Base-by-base conservation (phyloP, 306 rosid species). In the Comarum palustre region DNA sequence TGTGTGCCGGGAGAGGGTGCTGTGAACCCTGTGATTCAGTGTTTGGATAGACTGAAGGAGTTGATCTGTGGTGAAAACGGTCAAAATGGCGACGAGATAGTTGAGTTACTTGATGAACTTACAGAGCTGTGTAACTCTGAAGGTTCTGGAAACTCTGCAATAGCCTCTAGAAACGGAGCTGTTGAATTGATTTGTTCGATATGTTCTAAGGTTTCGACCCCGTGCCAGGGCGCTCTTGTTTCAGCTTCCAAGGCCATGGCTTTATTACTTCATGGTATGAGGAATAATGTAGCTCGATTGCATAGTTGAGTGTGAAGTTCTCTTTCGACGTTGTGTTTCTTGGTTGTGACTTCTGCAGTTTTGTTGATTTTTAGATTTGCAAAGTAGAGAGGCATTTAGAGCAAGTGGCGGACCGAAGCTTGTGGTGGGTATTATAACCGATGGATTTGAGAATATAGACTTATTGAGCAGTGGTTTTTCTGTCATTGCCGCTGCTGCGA, bases 401-500 rank as follows among this genome's bases (percentile, higher is more conserved):
- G 72, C 70, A 24, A 77, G 84, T 61, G 73, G 77, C 68, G 98
- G 97, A 78, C 92, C 96, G 3, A 50, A 65, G 16, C 83, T 83
- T 43, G 72, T 91, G 34, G 66, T 89, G 58, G 88, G 84, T 48
- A 75, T 89, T 76, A 61, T 94, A 52, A 75, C 69, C 29, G 82
- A 81, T 51, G 74, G 84, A 69, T 73, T 75, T 78, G 77, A 74
- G 63, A 81, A 80, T 41, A 3, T 77, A 13, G 88, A 84, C 45
- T 61, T 91, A 31, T 74, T 91, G 78, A 79, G 79, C 62, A 79
- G 84, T 72, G 91, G 92, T 38, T 94, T 94, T 65, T 72, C 90
- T 54, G 90, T 91, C 6, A 85, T 94, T 82, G 97, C 96, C 43
- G 85, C 84, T 3, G 95, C 97, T 66, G 86, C 92, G 3, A 86